A percentile compares a stretch with the other conserved stretches of the same genome.
Evolutionary conservation across 2,329 filamentous ascomycete genomes (phyloP).

Genomic region (Neoarthrinium moseri): DNA sequence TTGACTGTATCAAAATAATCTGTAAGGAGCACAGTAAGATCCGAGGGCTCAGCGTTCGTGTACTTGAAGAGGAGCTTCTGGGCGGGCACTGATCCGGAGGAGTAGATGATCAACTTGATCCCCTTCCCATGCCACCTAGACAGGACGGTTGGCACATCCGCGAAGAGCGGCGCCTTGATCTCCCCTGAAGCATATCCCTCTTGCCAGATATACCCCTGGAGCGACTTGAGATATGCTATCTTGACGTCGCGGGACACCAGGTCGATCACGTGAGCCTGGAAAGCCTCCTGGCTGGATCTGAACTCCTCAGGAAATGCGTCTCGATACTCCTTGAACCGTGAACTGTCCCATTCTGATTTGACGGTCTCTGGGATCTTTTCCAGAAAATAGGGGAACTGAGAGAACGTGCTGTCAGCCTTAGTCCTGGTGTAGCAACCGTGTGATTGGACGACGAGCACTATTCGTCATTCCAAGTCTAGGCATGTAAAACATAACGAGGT

Average conservation of each 20-base stretch:
- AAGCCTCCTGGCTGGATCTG: conserved; percentile 53
- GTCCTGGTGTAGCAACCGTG: too few relatives aligned
- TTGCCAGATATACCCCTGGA: conserved; percentile 79
- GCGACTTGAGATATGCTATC: conserved; percentile 71
- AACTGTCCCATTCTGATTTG: conserved; percentile 63
- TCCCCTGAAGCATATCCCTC: conserved; percentile 69
- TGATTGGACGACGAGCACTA: too few relatives aligned
- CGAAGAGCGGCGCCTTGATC: conserved; percentile 71
- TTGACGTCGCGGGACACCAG: conserved; percentile 73
- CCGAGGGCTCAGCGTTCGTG: conserved; percentile 55
- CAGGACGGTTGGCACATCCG: conserved; percentile 68
- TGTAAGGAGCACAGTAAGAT: conserved; percentile 57
- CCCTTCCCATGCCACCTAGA: conserved; percentile 55
- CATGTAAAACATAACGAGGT: not conserved
- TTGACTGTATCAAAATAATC: conserved; percentile 81
- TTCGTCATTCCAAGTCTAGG: conserved; percentile 4
- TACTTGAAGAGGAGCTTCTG: conserved; percentile 79
- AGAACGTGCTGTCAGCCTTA: too few relatives aligned
- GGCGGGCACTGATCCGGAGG: conserved; percentile 75
- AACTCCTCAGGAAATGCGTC: conserved; percentile 68
- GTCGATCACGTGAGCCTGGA: conserved; percentile 68
- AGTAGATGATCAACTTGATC: conserved; percentile 72
- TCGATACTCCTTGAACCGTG: conserved; percentile 65
- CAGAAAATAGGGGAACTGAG: conserved; percentile 76
- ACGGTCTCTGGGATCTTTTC: conserved; percentile 63